These are phyloP conservation scores for maize (Zea mays) DNA, from an alignment of 176 grass and related monocot genomes.

Conservation along the genomic window Zm-B73-REFERENCE-NAM-5.0 NC_050099.1:242646001-242646500, in stretches of 20 bases:
- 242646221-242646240: not conserved
- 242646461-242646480: not conserved
- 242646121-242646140: too few species aligned
- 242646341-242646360: not conserved
- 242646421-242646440: conserved; percentile 12
- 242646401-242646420: not conserved
- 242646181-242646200: too few species aligned
- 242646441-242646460: not conserved
- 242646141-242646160: not conserved
- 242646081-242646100: not conserved
- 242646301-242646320: not conserved
- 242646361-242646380: conserved; percentile 11
- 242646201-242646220: not conserved
- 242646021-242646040: too few species aligned
- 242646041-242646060: not conserved
- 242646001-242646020: too few species aligned
- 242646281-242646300: not conserved
- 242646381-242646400: not conserved
- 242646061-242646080: not conserved
- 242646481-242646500: not conserved
- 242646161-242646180: not conserved
- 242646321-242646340: not conserved
- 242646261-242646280: too few species aligned
- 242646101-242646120: too few species aligned
- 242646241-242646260: too few species aligned